Percentiles rank a stretch among this genome's conserved stretches.
Evolutionary conservation across 148 eudicot genomes (phyloP).

Genomic region (Oxyria digyna): DNA sequence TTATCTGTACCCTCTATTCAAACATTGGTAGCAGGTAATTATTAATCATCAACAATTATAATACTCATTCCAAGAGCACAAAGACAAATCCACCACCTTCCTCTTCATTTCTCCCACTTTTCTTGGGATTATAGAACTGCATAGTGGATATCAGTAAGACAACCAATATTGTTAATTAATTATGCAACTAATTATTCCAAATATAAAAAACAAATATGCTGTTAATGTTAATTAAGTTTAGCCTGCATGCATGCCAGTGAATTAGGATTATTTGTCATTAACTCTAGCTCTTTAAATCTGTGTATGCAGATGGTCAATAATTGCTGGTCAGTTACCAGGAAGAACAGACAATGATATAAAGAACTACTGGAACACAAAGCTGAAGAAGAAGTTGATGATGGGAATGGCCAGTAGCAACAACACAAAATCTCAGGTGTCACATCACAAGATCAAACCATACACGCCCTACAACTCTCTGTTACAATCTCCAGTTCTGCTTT

Average conservation of each 20-base stretch:
- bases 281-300: neutral
- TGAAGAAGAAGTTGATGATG: constrained; percentile 57
- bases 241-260: constrained; percentile 8
- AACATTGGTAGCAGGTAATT: constrained; percentile 76
- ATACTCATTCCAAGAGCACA: neutral
- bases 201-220: no score
- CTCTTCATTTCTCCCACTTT: neutral
- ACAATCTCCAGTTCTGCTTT: neutral
- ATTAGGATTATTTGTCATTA: neutral
- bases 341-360: constrained; percentile 80
- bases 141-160: constrained; percentile 7
- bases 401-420: neutral
- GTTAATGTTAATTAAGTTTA: neutral
- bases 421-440: neutral
- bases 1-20: constrained; percentile 53
- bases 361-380: constrained; percentile 84
- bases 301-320: constrained; percentile 64
- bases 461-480: neutral
- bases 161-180: neutral
- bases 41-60: neutral
- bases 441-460: constrained; percentile 10
- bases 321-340: constrained; percentile 73
- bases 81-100: constrained; percentile 5
- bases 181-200: neutral
- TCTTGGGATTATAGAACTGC: neutral